Base-by-base conservation (phyloP, 2,329 filamentous ascomycete genomes). In the Sporothrix humicola region DNA sequence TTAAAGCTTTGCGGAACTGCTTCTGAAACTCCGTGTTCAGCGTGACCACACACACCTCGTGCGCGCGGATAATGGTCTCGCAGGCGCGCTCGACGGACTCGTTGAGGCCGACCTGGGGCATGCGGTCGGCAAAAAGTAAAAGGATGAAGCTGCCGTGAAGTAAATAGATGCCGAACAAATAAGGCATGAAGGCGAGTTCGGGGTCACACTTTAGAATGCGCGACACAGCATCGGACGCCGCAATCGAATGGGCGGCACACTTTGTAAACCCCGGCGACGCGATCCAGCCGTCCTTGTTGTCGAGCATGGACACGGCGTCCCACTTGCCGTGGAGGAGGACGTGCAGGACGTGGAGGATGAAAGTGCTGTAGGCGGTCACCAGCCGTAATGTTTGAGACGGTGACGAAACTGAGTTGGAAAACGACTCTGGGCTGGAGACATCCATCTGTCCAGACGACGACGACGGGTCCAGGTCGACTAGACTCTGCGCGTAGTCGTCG, bases 1-100 rank as follows among this genome's bases (percentile, higher is more conserved):
- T 79, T 75, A 88, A 82, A 0, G 88, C 86, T 76, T 86, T 87
- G 44, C 86, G 83, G 77, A 88, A 88, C 75, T 87, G 87, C 79
- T 85, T 84, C 80, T 87, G 85, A 75, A 86, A 87, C 59, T 85
- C 84, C 0, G 85, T 86, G 69, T 81, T 84, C 10, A 87, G 77
- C 8, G 85, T 87, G 4, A 85, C 84, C 1, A 86, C 84, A 75
- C 84, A 86, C 0, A 85, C 83, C 77, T 87, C 85, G 63, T 86
- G 85, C 0, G 85, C 85, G 37, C 85, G 79, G 52, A 87, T 84
- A 23, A 86, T 86, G 8, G 81, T 85, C 77, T 87, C 85, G 74
- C 85, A 87, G 0, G 84, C 84, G 63, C 83, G 81, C 75, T 85
- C 82, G 1, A 86, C 85, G 2, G 82, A 83, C 75, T 82, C 79